These are phyloP conservation scores for Pleurotus eryngii DNA, from an alignment of 768 basidiomycete genomes.

Conservation along the genomic window DNA sequence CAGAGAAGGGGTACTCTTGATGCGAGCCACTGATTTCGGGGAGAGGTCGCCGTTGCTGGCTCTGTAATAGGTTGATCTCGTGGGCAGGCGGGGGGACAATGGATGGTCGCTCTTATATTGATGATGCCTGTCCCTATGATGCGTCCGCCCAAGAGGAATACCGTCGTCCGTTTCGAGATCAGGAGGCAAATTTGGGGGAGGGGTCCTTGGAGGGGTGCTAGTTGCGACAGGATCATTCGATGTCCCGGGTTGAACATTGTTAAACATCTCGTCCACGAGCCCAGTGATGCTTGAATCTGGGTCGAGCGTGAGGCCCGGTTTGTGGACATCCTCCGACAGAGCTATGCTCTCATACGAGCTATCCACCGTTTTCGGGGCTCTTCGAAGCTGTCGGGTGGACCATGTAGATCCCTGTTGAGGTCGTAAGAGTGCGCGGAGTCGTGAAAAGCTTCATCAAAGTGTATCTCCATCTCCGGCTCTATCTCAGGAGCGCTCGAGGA, in stretches of 20 bases:
- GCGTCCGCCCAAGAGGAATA: slow-evolving; percentile 59
- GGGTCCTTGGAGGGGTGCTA: slow-evolving; percentile 28
- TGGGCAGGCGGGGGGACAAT: background rate
- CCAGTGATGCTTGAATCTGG: slow-evolving; percentile 63
- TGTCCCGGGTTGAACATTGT: slow-evolving; percentile 31
- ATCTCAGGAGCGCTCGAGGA: background rate
- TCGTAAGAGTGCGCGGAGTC: slow-evolving; percentile 2
- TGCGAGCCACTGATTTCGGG: slow-evolving; percentile 26
- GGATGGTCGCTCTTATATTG: background rate
- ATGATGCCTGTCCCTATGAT: slow-evolving; percentile 48
- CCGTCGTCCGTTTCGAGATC: slow-evolving; percentile 65
- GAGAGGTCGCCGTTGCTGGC: background rate
- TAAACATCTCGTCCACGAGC: slow-evolving; percentile 70
- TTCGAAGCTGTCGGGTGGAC: slow-evolving; percentile 40
- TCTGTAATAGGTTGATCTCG: slow-evolving; percentile 1
- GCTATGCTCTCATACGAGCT: slow-evolving; percentile 43
- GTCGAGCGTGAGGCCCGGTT: slow-evolving; percentile 33
- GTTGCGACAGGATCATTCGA: background rate
- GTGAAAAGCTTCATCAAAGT: slow-evolving; percentile 1
- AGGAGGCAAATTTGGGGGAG: slow-evolving; percentile 46
- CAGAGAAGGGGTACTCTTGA: slow-evolving; percentile 28
- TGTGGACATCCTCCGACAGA: slow-evolving; percentile 36
- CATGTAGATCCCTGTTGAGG: slow-evolving; percentile 20
- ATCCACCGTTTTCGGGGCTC: slow-evolving; percentile 27
- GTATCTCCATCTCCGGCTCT: background rate